Percentiles rank a stretch among this genome's conserved stretches.
Conservation (phyloP, 1,139 yeast genomes). For the Tardiomyces blankii region DNA sequence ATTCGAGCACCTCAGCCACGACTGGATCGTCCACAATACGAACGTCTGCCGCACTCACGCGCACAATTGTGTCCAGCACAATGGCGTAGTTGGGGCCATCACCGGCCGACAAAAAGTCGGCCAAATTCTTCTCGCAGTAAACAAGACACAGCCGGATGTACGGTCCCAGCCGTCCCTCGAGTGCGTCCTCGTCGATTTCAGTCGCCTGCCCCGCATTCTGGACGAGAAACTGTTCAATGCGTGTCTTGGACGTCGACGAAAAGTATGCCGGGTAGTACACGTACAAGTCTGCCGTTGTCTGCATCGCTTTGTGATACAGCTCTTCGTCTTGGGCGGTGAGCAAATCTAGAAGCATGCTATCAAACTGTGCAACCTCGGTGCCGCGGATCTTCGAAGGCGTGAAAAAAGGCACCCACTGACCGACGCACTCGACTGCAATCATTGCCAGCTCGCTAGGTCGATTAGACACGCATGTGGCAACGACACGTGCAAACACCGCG, state of each 20-base stretch:
- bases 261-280: constrained; percentile 8
- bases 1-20: constrained; percentile 57
- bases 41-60: constrained; percentile 28
- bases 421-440: constrained; percentile 6
- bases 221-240: constrained; percentile 6
- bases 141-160: neutral
- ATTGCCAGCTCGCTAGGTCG: neutral
- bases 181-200: neutral
- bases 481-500: neutral
- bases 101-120: neutral
- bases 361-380: constrained; percentile 30
- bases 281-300: constrained; percentile 8
- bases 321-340: constrained; percentile 30
- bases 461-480: neutral
- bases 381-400: constrained; percentile 10
- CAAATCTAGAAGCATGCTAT: constrained; percentile 29
- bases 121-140: neutral
- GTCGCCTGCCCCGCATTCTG: constrained; percentile 5
- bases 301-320: constrained; percentile 14
- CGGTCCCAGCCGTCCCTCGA: neutral
- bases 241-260: constrained; percentile 8
- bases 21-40: constrained; percentile 60
- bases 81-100: neutral
- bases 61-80: neutral
- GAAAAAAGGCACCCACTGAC: constrained; percentile 14